phyloP scores from a whole-genome alignment of 805 yeast genomes.

The Saccharomycopsis sp. region DNA sequence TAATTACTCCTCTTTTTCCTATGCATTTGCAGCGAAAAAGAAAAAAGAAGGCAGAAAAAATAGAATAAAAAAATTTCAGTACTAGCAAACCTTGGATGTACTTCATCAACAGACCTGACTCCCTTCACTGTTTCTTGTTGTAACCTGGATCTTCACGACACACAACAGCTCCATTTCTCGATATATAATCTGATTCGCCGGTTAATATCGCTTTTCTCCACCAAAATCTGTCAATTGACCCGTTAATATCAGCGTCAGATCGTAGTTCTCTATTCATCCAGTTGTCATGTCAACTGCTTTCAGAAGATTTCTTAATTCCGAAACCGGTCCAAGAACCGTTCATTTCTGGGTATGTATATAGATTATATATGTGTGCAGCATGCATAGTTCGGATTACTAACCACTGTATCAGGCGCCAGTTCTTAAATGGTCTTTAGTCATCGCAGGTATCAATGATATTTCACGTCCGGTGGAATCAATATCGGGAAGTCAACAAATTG shows the following conservation, averaged over 20 bases:
- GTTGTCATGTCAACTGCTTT: slow-evolving; percentile 46
- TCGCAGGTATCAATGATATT: slow-evolving; percentile 86
- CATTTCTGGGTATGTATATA: slow-evolving; percentile 79
- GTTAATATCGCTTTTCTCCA: background rate
- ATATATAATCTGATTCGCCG: background rate
- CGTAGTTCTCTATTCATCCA: background rate
- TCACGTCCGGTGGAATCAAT: slow-evolving; percentile 88
- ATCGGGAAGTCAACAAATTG: slow-evolving; percentile 62
- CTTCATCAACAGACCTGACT: background rate
- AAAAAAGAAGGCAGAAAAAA: background rate
- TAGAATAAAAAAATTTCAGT: background rate
- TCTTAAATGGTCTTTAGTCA: slow-evolving; percentile 72
- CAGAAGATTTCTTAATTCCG: slow-evolving; percentile 67
- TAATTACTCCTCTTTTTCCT: background rate
- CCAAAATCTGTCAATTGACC: background rate
- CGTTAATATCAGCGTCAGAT: background rate
- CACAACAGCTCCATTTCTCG: background rate
- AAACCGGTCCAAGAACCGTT: slow-evolving; percentile 95
- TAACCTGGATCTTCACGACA: background rate
- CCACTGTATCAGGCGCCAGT: slow-evolving; percentile 20
- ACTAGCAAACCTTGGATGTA: background rate
- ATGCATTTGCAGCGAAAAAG: background rate
- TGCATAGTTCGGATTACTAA: no score
- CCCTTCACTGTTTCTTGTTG: background rate
- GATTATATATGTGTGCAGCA: no score